phyloP scores from a whole-genome alignment of 2,329 filamentous ascomycete species.

The Neoascochyta sp. region DNA sequence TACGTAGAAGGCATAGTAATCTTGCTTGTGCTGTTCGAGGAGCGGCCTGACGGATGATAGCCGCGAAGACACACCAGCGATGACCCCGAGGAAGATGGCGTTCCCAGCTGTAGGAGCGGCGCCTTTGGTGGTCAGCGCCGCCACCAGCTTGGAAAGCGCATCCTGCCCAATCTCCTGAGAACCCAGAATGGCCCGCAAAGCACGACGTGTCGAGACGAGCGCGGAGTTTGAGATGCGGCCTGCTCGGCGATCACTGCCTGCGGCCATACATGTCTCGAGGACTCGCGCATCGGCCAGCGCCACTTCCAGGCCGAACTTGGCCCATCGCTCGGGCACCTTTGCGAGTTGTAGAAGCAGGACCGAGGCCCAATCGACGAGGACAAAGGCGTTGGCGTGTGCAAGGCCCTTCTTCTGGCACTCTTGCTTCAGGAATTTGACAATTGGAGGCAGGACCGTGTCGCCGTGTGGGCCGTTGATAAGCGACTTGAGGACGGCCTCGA shows the following conservation, averaged over 20 bases:
- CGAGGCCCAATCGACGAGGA: conserved; percentile 86
- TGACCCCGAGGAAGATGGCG: conserved; percentile 73
- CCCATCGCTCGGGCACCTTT: conserved; percentile 58
- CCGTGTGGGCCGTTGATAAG: conserved; percentile 60
- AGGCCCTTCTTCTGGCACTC: conserved; percentile 76
- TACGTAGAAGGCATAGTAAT: conserved; percentile 77
- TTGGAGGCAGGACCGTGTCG: conserved; percentile 56
- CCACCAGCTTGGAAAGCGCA: conserved; percentile 60
- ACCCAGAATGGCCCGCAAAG: conserved; percentile 69
- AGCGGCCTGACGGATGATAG: conserved; percentile 60
- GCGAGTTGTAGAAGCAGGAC: conserved; percentile 70
- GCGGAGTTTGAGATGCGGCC: conserved; percentile 68
- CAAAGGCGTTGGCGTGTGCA: conserved; percentile 76
- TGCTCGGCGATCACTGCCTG: conserved; percentile 22
- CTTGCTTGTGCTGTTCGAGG: conserved; percentile 63
- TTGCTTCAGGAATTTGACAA: conserved; percentile 64
- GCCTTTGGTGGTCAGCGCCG: conserved; percentile 65
- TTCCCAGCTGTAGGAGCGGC: conserved; percentile 63
- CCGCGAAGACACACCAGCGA: conserved; percentile 81
- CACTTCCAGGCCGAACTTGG: conserved; percentile 61
- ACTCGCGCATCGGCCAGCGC: conserved; percentile 67
- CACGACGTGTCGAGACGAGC: conserved; percentile 72
- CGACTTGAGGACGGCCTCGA: conserved; percentile 72
- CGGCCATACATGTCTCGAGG: conserved; percentile 71
- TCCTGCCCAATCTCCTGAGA: conserved; percentile 56